Base-by-base conservation (phyloP, 225 moss, liverwort and hornwort species). In the Thuidium tamariscinum region DNA sequence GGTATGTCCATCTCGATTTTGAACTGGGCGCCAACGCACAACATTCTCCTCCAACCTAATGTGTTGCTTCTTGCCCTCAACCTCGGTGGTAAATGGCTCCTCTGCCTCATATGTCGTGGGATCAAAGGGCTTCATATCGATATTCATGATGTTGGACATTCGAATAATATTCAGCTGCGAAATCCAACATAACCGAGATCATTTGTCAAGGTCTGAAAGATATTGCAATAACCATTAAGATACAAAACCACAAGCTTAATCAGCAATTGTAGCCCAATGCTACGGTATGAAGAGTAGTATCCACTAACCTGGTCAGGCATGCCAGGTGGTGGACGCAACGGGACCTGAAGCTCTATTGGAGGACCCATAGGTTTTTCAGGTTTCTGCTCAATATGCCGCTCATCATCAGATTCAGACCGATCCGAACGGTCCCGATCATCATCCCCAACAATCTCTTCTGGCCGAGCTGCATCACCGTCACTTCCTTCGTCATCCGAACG, bases 61-160 rank as follows among this genome's bases (percentile, higher is more conserved):
- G 34, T 96, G 96, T 84, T 99, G 97, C 87, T 95, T 97, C 83
- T 91, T 92, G 34, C 97, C 99, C 79, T 91, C 94, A 89, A 97
- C 95, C 93, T 99, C 99, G 44, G 97, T 95, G 66, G 95, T 92
- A 89, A 95, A 95, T 17, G 93, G 92, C 81, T 96, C 94, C 79
- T 96, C 97, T 49, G 93, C 97, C 86, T 93, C 97, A 82, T 97
- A 99, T 55, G 97, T 99, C 87, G 94, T 92, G 13, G 99, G 97
- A 89, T 99, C 97, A 80, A 99, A 99, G 27, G 99, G 99, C 86
- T 93, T 97, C 78, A 93, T 92, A 86, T 99, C 99, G 82, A 99
- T 97, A 68, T 94, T 96, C 97, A 99, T 96, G 74, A 99, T 99
- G 85, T 99, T 99, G 69, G 97, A 97, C 79, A 97, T 90, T 86